Percentiles rank a stretch among this genome's conserved stretches.
Evolutionary conservation across 768 basidiomycete genomes (phyloP).

Genomic region (Collybia sordida): DNA sequence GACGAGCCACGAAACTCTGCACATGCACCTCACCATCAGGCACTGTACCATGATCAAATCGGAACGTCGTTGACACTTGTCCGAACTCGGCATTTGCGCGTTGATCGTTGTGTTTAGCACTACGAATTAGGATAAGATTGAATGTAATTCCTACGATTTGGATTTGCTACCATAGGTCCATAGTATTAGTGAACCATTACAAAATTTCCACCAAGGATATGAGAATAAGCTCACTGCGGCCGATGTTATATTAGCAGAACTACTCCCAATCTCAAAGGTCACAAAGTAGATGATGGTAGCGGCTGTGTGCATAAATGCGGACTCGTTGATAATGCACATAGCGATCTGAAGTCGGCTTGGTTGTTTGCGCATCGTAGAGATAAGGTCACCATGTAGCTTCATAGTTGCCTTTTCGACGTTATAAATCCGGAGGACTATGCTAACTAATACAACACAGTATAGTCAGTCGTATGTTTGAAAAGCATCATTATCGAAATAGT

Average conservation of each 20-base stretch:
- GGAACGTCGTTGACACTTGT: too few species aligned
- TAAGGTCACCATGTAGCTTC: not conserved
- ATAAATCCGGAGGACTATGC: not conserved
- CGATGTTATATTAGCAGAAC: not conserved
- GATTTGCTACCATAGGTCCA: not conserved
- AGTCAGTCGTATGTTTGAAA: not conserved
- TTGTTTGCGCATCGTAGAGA: not conserved
- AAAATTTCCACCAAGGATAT: too few species aligned
- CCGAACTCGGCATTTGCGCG: too few species aligned
- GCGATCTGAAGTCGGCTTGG: constrained; percentile 1
- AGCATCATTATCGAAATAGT: not conserved
- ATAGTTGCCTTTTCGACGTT: not conserved
- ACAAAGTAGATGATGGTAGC: not conserved
- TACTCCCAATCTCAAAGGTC: not conserved
- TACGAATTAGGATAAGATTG: not conserved
- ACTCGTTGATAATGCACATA: constrained; percentile 5
- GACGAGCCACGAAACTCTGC: too few species aligned
- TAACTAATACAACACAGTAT: not conserved
- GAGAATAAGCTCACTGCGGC: not conserved
- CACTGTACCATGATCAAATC: too few species aligned
- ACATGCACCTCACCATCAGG: too few species aligned
- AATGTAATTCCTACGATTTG: not conserved
- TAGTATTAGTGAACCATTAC: not conserved
- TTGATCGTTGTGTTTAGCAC: not conserved
- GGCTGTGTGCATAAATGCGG: constrained; percentile 9